These are phyloP conservation scores for Diddensiella caesifluorescens DNA, from an alignment of 805 yeast species.

Conservation along the genomic window DNA sequence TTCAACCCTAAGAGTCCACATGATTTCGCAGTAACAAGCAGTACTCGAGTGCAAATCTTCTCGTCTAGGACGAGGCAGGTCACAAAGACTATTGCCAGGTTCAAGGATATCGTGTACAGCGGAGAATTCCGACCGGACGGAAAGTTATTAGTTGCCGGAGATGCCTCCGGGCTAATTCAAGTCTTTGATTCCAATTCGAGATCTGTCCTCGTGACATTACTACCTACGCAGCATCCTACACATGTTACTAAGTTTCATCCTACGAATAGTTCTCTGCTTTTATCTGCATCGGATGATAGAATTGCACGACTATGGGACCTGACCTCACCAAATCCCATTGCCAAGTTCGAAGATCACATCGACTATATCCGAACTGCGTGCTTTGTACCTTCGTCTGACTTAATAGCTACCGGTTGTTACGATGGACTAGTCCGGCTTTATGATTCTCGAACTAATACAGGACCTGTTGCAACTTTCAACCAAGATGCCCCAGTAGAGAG, in stretches of 20 bases:
- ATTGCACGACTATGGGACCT: constrained; percentile 85
- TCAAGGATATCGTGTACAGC: constrained; percentile 85
- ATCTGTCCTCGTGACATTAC: constrained; percentile 69
- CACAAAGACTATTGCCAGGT: constrained; percentile 74
- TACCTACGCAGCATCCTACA: constrained; percentile 81
- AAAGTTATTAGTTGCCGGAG: constrained; percentile 86
- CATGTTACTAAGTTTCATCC: constrained; percentile 94
- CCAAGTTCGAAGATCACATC: constrained; percentile 65
- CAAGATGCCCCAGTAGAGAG: constrained; percentile 84
- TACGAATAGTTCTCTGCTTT: constrained; percentile 60
- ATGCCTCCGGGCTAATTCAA: constrained; percentile 89
- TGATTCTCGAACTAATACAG: constrained; percentile 46
- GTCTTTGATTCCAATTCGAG: constrained; percentile 82
- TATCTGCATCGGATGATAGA: constrained; percentile 90
- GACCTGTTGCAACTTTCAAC: constrained; percentile 58
- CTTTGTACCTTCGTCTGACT: constrained; percentile 69
- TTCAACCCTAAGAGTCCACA: constrained; percentile 84
- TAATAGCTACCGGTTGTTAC: constrained; percentile 89
- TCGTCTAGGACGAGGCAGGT: constrained; percentile 94
- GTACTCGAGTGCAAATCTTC: constrained; percentile 86
- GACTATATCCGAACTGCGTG: constrained; percentile 84
- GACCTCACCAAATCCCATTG: constrained; percentile 69
- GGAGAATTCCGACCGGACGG: constrained; percentile 94
- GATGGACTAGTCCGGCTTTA: constrained; percentile 82
- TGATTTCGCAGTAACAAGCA: constrained; percentile 89